Percentiles rank a stretch among this genome's conserved stretches.
Conservation (phyloP, 345 rosid species). For the Odontarrhena argentea region DNA sequence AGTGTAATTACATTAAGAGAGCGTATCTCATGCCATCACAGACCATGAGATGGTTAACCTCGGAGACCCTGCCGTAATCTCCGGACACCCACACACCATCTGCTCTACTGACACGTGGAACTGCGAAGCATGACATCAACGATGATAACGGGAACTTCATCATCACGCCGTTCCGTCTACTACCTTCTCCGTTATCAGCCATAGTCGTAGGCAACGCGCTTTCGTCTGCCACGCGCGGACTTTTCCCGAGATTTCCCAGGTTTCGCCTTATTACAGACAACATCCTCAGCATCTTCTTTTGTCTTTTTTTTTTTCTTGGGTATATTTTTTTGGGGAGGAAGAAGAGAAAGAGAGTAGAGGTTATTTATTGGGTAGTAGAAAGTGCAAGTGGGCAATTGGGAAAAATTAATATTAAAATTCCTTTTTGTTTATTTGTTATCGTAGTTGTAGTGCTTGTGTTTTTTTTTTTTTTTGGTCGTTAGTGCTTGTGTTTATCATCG, state of each 20-base stretch:
- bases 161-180: constrained; percentile 11
- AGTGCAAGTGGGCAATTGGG: constrained; percentile 42
- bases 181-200: constrained; percentile 34
- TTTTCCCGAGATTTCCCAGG: constrained; percentile 56
- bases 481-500: constrained; percentile 37
- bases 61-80: constrained; percentile 62
- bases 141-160: constrained; percentile 56
- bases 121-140: constrained; percentile 71
- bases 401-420: neutral
- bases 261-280: constrained; percentile 45
- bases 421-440: constrained; percentile 30
- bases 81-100: constrained; percentile 80
- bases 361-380: constrained; percentile 36
- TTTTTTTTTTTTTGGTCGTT: neutral
- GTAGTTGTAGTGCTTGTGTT: constrained; percentile 36
- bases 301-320: neutral
- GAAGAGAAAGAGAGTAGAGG: constrained; percentile 21
- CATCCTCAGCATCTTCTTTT: constrained; percentile 47
- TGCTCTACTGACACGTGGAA: constrained; percentile 60
- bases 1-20: constrained; percentile 68
- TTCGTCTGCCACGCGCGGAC: constrained; percentile 78
- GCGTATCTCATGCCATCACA: constrained; percentile 95
- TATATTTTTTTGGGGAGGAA: constrained; percentile 20
- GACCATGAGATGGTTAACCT: constrained; percentile 86
- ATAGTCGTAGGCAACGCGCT: constrained; percentile 42